These are phyloP conservation scores for Lyophyllum decastes DNA, from an alignment of 768 basidiomycete genomes.

Conservation along the genomic window DNA sequence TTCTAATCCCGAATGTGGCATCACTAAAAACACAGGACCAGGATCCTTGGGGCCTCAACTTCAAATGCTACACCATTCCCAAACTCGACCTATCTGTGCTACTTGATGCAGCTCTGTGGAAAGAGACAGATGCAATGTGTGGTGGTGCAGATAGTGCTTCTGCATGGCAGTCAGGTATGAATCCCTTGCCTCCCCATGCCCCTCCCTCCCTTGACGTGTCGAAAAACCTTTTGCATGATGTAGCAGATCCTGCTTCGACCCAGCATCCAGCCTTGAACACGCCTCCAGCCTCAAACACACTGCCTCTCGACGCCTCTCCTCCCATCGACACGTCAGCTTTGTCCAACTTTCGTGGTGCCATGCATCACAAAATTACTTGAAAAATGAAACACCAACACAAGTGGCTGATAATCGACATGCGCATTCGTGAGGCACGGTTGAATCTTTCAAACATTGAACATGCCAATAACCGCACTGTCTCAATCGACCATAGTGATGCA, in stretches of 20 bases:
- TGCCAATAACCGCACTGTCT: background rate
- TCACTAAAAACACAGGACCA: background rate
- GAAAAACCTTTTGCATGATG: background rate
- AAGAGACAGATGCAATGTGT: background rate
- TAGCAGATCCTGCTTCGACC: background rate
- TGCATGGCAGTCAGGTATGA: background rate
- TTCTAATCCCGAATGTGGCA: background rate
- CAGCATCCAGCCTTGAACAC: background rate
- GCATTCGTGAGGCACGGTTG: background rate
- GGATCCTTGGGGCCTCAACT: background rate
- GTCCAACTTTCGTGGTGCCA: background rate
- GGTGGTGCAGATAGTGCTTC: background rate
- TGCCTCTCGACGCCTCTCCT: background rate
- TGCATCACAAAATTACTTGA: background rate
- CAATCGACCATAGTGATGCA: background rate
- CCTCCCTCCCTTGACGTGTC: background rate
- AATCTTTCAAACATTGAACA: background rate
- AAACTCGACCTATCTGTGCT: background rate
- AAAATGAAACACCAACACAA: background rate
- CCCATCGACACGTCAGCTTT: background rate
- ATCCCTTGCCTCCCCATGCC: background rate
- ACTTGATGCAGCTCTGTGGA: background rate
- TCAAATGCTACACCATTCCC: background rate
- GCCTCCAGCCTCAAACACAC: background rate
- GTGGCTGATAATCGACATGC: background rate